phyloP scores from a whole-genome alignment of 2,329 filamentous ascomycete species.

The Paraphoma chrysanthemicola region DNA sequence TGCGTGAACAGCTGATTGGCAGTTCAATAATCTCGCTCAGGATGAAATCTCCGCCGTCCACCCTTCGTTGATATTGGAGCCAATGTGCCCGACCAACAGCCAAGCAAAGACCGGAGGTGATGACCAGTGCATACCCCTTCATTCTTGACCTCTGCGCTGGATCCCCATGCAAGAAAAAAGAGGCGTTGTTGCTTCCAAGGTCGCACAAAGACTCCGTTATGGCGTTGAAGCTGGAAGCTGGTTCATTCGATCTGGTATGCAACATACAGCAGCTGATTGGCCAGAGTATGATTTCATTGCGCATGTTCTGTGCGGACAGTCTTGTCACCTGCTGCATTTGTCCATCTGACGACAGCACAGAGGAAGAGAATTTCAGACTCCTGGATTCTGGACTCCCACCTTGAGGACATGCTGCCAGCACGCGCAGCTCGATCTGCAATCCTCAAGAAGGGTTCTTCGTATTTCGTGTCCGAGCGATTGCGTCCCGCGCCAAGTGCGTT shows the following conservation, averaged over 20 bases:
- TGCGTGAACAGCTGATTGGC: not conserved
- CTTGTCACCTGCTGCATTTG: slow-evolving; percentile 25
- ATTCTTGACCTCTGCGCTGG: slow-evolving; percentile 4
- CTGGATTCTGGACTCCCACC: not conserved
- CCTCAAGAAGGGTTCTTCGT: not conserved
- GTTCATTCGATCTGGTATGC: slow-evolving; percentile 4
- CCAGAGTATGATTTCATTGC: slow-evolving; percentile 4
- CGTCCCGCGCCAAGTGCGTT: slow-evolving; percentile 11
- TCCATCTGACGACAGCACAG: slow-evolving; percentile 9
- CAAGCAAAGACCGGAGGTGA: not conserved
- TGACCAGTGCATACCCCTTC: not conserved
- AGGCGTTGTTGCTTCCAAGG: slow-evolving; percentile 2
- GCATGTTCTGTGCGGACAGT: slow-evolving; percentile 4
- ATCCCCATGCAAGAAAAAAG: slow-evolving; percentile 8
- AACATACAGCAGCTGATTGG: slow-evolving; percentile 15
- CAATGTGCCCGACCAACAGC: not conserved
- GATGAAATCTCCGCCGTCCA: not conserved
- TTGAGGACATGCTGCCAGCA: not conserved
- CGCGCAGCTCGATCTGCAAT: not conserved
- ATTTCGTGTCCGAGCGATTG: slow-evolving; percentile 7
- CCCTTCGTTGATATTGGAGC: not conserved
- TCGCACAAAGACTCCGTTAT: not conserved
- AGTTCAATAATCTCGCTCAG: not conserved
- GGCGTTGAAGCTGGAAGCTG: slow-evolving; percentile 12
- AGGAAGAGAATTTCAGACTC: not conserved